Percentiles rank a stretch among this genome's conserved stretches.
Conservation (phyloP, 148 eudicot species). For the Dianthus caryophyllus region DNA sequence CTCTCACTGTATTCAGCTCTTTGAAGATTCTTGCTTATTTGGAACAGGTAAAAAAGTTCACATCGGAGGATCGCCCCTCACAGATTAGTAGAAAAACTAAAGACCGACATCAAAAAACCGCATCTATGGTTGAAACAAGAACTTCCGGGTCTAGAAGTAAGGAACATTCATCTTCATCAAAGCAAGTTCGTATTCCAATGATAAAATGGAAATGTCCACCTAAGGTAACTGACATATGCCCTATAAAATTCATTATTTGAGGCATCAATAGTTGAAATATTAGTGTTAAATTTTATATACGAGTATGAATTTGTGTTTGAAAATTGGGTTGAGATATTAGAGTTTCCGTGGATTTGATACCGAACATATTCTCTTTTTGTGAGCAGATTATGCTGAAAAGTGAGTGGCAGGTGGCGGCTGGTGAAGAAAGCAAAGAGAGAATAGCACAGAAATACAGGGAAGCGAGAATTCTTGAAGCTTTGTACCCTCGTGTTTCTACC, state of each 20-base stretch:
- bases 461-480: conserved; percentile 30
- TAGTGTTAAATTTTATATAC: background rate
- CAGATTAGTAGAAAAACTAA: conserved; percentile 22
- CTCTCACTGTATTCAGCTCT: background rate
- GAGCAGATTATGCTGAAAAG: conserved; percentile 36
- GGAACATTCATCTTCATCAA: conserved; percentile 10
- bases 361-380: conserved; percentile 11
- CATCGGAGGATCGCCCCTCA: conserved; percentile 21
- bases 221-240: conserved; percentile 30
- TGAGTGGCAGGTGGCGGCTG: conserved; percentile 52
- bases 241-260: background rate
- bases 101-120: conserved; percentile 17
- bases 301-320: background rate
- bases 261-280: background rate
- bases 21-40: background rate
- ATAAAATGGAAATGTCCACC: conserved; percentile 63
- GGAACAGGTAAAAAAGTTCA: conserved; percentile 26
- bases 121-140: conserved; percentile 9
- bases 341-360: conserved; percentile 4
- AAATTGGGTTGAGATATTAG: background rate
- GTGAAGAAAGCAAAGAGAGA: conserved; percentile 57
- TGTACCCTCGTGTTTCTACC: conserved; percentile 33
- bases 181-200: conserved; percentile 24
- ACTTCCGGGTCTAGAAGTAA: conserved; percentile 22
- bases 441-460: conserved; percentile 34